Evolutionary conservation across 78 protist genomes (phyloP).

Genomic region (Dictyostelium purpureum): DNA sequence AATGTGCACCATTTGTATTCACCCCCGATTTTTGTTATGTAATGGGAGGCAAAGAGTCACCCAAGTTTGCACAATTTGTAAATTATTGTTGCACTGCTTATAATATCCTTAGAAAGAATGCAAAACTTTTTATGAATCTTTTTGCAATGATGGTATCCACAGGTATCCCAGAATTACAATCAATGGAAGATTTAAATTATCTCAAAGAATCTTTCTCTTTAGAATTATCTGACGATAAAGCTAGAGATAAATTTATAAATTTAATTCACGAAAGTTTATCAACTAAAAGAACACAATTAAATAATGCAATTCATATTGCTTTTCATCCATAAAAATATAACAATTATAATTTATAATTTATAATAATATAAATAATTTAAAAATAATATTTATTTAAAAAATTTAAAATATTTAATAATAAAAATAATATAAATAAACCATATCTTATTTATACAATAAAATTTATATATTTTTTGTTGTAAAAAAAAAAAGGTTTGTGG

Average conservation of each 20-base stretch:
- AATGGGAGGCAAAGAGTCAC: constrained; percentile 87
- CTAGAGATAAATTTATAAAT: constrained; percentile 66
- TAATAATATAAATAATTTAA: too few relatives aligned
- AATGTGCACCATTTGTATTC: constrained; percentile 96
- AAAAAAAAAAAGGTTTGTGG: too few relatives aligned
- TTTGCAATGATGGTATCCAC: constrained; percentile 95
- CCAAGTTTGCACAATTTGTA: constrained; percentile 75
- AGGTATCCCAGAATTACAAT: constrained; percentile 96
- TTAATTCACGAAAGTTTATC: constrained; percentile 72
- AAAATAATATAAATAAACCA: too few relatives aligned
- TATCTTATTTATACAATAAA: too few relatives aligned
- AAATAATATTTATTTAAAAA: too few relatives aligned
- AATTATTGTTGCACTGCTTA: constrained; percentile 87
- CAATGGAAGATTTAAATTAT: constrained; percentile 84
- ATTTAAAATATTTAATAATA: too few relatives aligned
- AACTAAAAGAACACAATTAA: constrained; percentile 75
- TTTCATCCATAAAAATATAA: constrained; percentile 45
- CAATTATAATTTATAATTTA: too few relatives aligned
- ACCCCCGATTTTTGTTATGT: constrained; percentile 93
- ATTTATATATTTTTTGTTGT: too few relatives aligned
- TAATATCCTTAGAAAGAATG: constrained; percentile 87
- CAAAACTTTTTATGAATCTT: constrained; percentile 89
- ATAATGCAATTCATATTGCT: constrained; percentile 68
- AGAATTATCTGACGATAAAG: constrained; percentile 87
- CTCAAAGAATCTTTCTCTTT: constrained; percentile 72